phyloP scores from a whole-genome alignment of 345 rosid genomes.

The Populus alba region DNA sequence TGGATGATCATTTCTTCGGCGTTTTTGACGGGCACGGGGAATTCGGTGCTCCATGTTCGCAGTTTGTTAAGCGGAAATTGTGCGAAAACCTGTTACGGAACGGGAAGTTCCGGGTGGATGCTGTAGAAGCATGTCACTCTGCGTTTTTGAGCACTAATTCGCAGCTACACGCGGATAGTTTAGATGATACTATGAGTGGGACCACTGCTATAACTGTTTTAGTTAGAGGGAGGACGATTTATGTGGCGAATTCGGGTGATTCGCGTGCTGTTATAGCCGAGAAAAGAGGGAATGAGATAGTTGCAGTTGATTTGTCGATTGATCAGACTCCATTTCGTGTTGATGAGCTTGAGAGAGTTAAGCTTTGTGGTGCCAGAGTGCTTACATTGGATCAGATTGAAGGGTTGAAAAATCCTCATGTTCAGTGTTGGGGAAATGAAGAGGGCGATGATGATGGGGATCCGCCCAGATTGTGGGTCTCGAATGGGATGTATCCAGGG shows the following conservation, averaged over 20 bases:
- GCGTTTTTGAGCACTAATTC: conserved; percentile 64
- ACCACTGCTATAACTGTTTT: conserved; percentile 88
- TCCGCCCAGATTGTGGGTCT: conserved; percentile 95
- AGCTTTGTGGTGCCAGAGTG: conserved; percentile 89
- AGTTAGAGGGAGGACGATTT: conserved; percentile 75
- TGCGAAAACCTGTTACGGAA: conserved; percentile 84
- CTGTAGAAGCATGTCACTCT: conserved; percentile 71
- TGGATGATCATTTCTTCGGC: conserved; percentile 79
- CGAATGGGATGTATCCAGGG: conserved; percentile 96
- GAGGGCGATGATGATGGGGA: conserved; percentile 97
- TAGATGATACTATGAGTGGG: conserved; percentile 97
- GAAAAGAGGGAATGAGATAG: conserved; percentile 66
- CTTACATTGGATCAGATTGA: conserved; percentile 96
- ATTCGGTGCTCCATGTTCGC: conserved; percentile 87
- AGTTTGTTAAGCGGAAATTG: conserved; percentile 67
- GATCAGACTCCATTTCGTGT: conserved; percentile 90
- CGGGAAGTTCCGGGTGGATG: conserved; percentile 55
- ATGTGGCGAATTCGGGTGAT: conserved; percentile 86
- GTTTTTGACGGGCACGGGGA: conserved; percentile 99
- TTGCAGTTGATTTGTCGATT: conserved; percentile 80
- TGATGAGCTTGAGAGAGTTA: conserved; percentile 87
- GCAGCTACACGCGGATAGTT: conserved; percentile 65
- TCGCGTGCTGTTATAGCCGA: conserved; percentile 91
- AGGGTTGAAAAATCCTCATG: conserved; percentile 90
- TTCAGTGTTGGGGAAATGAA: conserved; percentile 95